Percentiles rank a stretch among this genome's conserved stretches.
These are phyloP conservation scores for Penicillium sclerotigenum DNA, from an alignment of 2,329 filamentous ascomycete species.

Conservation along the genomic window DNA sequence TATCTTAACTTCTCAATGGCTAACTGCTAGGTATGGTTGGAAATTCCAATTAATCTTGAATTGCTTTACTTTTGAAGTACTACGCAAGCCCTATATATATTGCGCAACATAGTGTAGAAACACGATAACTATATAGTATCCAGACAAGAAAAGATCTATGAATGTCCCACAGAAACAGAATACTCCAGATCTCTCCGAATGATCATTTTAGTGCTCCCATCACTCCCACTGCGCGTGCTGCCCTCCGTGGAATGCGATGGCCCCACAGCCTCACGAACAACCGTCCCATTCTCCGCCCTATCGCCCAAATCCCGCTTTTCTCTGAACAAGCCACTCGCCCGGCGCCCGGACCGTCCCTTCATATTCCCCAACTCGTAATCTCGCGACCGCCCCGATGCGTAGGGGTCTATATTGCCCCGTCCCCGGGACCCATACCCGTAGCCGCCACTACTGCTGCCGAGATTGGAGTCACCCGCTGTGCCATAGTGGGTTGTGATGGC, in stretches of 20 bases:
- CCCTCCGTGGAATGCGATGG: background rate
- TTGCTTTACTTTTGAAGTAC: too few species aligned
- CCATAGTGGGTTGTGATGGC: background rate
- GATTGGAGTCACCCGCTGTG: background rate
- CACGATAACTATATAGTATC: background rate
- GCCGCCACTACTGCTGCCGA: background rate
- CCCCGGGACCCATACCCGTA: background rate
- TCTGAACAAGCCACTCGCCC: background rate
- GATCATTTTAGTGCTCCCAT: constrained; percentile 1
- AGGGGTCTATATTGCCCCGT: background rate
- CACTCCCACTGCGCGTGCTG: background rate
- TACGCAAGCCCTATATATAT: too few species aligned
- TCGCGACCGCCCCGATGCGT: background rate
- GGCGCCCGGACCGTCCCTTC: background rate
- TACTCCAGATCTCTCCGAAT: background rate
- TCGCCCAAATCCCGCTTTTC: background rate
- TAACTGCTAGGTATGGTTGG: background rate
- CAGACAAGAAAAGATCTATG: background rate
- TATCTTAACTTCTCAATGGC: background rate
- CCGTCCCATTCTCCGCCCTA: background rate
- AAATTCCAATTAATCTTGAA: background rate
- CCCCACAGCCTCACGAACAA: background rate
- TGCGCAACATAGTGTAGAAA: background rate
- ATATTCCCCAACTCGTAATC: background rate
- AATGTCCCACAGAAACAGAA: background rate